Base-by-base conservation (phyloP, 352 stramenopile species). In the Phytopythium mirpurense region DNA sequence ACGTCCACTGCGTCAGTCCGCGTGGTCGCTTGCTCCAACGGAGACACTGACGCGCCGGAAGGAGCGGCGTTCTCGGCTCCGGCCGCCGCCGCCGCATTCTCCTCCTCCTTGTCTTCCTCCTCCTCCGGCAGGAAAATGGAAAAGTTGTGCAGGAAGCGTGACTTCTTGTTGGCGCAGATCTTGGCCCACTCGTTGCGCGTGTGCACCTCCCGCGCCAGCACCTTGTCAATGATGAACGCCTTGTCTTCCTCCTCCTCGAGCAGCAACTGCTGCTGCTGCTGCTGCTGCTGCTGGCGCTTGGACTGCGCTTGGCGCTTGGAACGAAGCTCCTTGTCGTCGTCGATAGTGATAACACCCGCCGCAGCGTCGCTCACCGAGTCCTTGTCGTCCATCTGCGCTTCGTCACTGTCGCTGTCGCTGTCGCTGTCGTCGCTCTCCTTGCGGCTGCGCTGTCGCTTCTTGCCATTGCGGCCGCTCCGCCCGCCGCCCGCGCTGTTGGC, bases 81-180 rank as follows among this genome's bases (percentile, higher is more conserved):
- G 16, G 23, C 14, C 16, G 51, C 34, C 2, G 59, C 51, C 6
- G 68, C 29, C 29, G 5, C 76, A 2, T 81, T 72, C 1, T 86
- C 72, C 3, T 85, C 67, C 7, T 57, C 38, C 4, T 63, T 48
- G 8, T 70, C 76, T 1, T 83, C 76, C 1, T 83, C 74, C 0
- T 86, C 72, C 3, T 85, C 67, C 7, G 78, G 70, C 14, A 92
- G 21, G 52, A 93, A 95, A 52, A 95, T 95, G 14, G 84, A 95
- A 41, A 68, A 84, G 48, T 90, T 81, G 1, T 72, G 72, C 26
- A 95, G 60, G 37, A 93, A 92, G 29, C 80, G 74, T 16, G 83
- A 90, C 37, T 73, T 89, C 55, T 82, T 86, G 59, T 83, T 75
- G 49, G 60, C 67, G 31, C 83, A 89, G 6, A 87, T 83, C 40